phyloP scores from a whole-genome alignment of 2,329 filamentous ascomycete genomes.

The Ascochyta clinopodiicola region DNA sequence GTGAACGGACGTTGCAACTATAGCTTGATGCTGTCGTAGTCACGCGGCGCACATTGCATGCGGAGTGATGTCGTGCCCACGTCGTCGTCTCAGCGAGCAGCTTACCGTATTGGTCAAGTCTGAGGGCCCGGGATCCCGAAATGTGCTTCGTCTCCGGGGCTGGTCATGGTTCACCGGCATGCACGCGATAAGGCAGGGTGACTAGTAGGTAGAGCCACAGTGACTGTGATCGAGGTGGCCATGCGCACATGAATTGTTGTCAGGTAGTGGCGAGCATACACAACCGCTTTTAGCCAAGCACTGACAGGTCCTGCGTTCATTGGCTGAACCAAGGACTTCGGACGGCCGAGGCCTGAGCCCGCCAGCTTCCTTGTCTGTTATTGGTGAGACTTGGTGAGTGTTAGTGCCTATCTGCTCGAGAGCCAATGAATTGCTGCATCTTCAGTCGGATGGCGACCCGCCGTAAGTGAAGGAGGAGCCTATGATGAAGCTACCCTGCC shows the following conservation, averaged over 20 bases:
- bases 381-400: constrained; percentile 23
- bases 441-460: constrained; percentile 18
- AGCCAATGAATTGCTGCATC: constrained; percentile 19
- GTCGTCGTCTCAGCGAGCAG: constrained; percentile 5
- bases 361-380: constrained; percentile 17
- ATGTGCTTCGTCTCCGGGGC: background rate
- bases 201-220: constrained; percentile 11
- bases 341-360: constrained; percentile 23
- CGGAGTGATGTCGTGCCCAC: constrained; percentile 11
- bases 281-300: constrained; percentile 30
- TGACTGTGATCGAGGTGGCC: constrained; percentile 9
- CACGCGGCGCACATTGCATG: constrained; percentile 21
- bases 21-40: constrained; percentile 12
- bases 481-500: constrained; percentile 12
- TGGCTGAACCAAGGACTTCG: constrained; percentile 16
- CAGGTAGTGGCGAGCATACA: constrained; percentile 24
- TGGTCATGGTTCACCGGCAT: constrained; percentile 24
- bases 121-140: constrained; percentile 2
- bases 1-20: constrained; percentile 5
- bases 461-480: constrained; percentile 4
- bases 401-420: constrained; percentile 17
- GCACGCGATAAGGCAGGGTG: constrained; percentile 25
- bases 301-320: constrained; percentile 20
- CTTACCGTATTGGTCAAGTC: constrained; percentile 12
- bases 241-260: constrained; percentile 18